A percentile compares a stretch with the other conserved stretches of the same genome.
phyloP scores from a whole-genome alignment of 1,284 basidiomycete genomes.

The Blastosporella zonata region DNA sequence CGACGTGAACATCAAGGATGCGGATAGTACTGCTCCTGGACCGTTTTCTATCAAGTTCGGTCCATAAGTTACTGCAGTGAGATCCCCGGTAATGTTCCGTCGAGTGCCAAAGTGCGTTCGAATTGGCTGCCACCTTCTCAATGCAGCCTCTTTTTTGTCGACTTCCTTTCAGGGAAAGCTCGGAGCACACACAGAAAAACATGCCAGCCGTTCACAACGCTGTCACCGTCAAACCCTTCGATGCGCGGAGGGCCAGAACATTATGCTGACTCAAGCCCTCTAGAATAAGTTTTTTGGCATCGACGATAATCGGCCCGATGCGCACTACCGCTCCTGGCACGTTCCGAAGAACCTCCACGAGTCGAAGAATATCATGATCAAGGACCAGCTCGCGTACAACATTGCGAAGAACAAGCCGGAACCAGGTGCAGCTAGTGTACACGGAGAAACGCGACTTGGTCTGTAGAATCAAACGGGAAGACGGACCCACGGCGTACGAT shows the following conservation, averaged over 20 bases:
- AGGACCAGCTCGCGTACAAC: slow-evolving; percentile 45
- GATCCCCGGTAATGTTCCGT: slow-evolving; percentile 48
- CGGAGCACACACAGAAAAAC: slow-evolving; percentile 48
- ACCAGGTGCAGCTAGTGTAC: slow-evolving; percentile 36
- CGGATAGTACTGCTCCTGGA: slow-evolving; percentile 32
- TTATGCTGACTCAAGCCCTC: slow-evolving; percentile 33
- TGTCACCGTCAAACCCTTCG: slow-evolving; percentile 45
- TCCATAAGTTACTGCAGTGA: slow-evolving; percentile 43
- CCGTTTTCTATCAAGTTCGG: slow-evolving; percentile 36
- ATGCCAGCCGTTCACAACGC: slow-evolving; percentile 45
- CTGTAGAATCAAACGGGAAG: slow-evolving; percentile 35
- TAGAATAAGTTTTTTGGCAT: slow-evolving; percentile 33
- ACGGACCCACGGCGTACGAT: slow-evolving; percentile 39
- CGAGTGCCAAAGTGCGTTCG: slow-evolving; percentile 48
- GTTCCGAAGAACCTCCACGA: slow-evolving; percentile 25
- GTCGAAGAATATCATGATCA: slow-evolving; percentile 46
- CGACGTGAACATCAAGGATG: slow-evolving; percentile 44
- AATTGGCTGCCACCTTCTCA: background rate
- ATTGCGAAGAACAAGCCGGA: background rate
- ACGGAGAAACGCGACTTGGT: slow-evolving; percentile 50
- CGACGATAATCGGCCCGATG: slow-evolving; percentile 21
- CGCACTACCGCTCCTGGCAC: slow-evolving; percentile 25
- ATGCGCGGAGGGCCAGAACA: slow-evolving; percentile 23
- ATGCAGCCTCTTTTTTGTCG: background rate
- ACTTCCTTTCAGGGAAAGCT: slow-evolving; percentile 32